Evolutionary conservation across 78 protist species (phyloP), one percentile per base, ranked within the genome.

Genomic region (Polysphondylium violaceum): DNA sequence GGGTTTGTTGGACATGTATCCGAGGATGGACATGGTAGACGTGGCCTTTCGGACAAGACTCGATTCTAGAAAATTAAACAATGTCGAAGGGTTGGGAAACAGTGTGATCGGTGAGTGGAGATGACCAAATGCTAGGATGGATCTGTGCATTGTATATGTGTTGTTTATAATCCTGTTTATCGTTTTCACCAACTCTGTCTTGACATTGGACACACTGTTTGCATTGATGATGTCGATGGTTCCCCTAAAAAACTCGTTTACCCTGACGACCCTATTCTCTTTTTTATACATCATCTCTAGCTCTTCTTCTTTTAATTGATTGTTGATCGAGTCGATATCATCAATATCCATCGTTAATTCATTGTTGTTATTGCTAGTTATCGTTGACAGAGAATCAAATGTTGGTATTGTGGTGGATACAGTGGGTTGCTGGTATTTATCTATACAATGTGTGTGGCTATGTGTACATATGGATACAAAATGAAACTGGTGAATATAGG

Each of bases 81-180:
- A 31, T 23, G 78, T 72, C 43, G 51, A 50, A 33, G 78, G 78
- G 21, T 44, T 50, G 14, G 89, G 89, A 40, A 68, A 81, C 7
- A 81, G 4, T 33, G 89, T 67, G 16, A 81, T 51, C 3, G 89
- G 89, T 51, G 89, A 67, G 4, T 23, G 50, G 38, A 81, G 40
- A 36, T 72, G 74, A 59, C 89, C 89, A 83, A 83, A 83, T 44
- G 69, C 63, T n/a, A 83, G 43, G 1, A 83, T 40, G n/a, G 74
- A 47, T 58, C n/a, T 67, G 59, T 69, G 69, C 25, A 83, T 35
- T 36, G 47, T 27, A 44, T 41, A 83, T 58, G 51, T 74, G 43
- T 29, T 51, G 8, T n/a, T 41, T 19, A 79, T 43, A 11, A 78
- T 78, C 17, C n/a, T 29, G 27, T 55, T 67, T 2, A 79, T 23